These are phyloP conservation scores for Solanum sparsipilum DNA, from an alignment of 257 asterid species.

Conservation along the genomic window DNA sequence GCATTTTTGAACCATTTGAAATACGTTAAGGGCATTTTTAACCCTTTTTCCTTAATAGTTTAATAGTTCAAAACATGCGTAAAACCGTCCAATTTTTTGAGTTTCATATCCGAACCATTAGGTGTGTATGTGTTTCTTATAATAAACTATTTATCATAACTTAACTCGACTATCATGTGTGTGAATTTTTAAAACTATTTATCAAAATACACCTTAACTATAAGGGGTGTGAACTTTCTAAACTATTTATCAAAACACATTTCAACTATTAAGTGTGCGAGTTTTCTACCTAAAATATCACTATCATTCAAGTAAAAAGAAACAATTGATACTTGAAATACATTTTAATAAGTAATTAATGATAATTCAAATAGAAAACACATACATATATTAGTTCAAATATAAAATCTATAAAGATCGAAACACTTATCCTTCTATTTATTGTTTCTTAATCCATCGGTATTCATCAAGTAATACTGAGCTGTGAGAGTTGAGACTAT, in stretches of 20 bases:
- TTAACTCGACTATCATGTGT: background rate
- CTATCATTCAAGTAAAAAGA: fast-evolving
- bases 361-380: too few relatives aligned
- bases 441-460: too few relatives aligned
- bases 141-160: too few relatives aligned
- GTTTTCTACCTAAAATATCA: too few relatives aligned
- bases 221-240: background rate
- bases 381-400: too few relatives aligned
- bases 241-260: too few relatives aligned
- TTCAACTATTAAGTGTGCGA: background rate
- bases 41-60: too few relatives aligned
- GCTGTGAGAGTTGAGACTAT: background rate
- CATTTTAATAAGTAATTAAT: fast-evolving
- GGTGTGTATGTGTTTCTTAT: background rate
- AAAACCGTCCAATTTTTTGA: background rate
- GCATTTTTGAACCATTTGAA: too few relatives aligned
- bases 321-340: background rate
- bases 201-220: background rate
- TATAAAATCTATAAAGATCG: background rate
- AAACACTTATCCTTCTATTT: too few relatives aligned
- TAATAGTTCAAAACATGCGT: background rate
- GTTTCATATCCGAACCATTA: background rate
- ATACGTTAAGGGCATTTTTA: too few relatives aligned
- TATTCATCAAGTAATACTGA: too few relatives aligned
- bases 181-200: too few relatives aligned